Base-by-base conservation (phyloP, 495 filamentous ascomycete species). In the Penicillium longicatenatum region DNA sequence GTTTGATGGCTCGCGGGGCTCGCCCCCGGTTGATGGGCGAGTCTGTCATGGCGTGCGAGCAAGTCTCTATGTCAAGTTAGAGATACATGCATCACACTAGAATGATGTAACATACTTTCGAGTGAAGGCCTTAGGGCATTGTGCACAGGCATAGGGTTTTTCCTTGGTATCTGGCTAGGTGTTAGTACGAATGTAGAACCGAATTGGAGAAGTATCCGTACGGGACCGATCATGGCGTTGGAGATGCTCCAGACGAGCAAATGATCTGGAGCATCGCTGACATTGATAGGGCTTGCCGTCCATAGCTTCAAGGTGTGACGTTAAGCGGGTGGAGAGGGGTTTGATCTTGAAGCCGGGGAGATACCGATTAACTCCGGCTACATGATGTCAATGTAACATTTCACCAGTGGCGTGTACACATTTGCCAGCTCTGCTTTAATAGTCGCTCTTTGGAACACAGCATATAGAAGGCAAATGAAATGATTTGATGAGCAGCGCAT, bases 171-270 rank as follows among this genome's bases (percentile, higher is more conserved):
- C 75, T 78, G 49, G 11, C 26, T 16, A 26, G 54, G 24, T 47
- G 54, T 69, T 56, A 67, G 49, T 60, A 62, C 30, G n/a, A 39
- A 26, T 22, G n/a, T 42, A 19, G 12, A 21, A n/a, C 19, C 31
- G 22, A 26, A 24, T 35, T 21, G 53, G 37, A 52, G n/a, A 26
- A 17, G 8, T 33, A 12, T 50, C 22, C 52, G 31, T 71, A 78
- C 75, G 75, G n/a, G 72, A 76, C 39, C 75, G 70, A 56, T 78
- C 71, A 55, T 78, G 75, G 16, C 75, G 69, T 60, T 76, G 73
- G 19, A 78, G 65, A 70, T 78, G 75, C 50, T 78, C 75, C 22
- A 75, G 53, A 12, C 75, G 72, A 19, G 75, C 70, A 54, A 78
- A 78, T 26, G 68, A 54, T 33, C 68, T 61, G 0, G 69, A 52